phyloP scores from a whole-genome alignment of 208 protist genomes.

The Trypanosoma scelopori region DNA sequence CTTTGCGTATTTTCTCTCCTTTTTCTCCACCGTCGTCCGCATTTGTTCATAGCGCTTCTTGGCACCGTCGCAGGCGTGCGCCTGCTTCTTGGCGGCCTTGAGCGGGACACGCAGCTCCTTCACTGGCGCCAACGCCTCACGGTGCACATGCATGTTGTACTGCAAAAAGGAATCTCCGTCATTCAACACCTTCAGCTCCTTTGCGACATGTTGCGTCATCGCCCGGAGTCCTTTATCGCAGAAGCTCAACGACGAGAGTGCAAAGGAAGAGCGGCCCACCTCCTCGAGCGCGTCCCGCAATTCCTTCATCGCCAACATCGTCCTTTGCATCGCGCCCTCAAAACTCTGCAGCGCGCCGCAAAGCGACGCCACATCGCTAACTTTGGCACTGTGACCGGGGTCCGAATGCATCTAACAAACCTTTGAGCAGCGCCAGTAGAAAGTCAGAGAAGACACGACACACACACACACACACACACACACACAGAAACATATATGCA shows the following conservation, averaged over 20 bases:
- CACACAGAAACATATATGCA: not conserved
- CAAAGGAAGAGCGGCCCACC: constrained; percentile 46
- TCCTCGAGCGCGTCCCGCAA: constrained; percentile 44
- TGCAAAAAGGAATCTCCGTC: constrained; percentile 46
- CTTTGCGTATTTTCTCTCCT: constrained; percentile 42
- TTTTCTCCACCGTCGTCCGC: constrained; percentile 42
- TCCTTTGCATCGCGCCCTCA: constrained; percentile 40
- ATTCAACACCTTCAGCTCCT: constrained; percentile 42
- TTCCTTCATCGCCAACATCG: constrained; percentile 68
- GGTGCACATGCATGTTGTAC: constrained; percentile 56
- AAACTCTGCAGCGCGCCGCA: constrained; percentile 37
- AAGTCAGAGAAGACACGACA: not conserved
- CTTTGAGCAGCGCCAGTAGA: not conserved
- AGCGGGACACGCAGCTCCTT: constrained; percentile 31
- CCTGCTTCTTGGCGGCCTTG: constrained; percentile 29
- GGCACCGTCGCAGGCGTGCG: constrained; percentile 22
- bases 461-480: not conserved
- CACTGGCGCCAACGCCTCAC: constrained; percentile 46
- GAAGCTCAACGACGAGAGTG: constrained; percentile 51
- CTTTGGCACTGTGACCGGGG: constrained; percentile 33
- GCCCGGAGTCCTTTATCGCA: constrained; percentile 27
- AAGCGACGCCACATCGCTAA: constrained; percentile 35
- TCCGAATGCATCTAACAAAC: constrained; percentile 34
- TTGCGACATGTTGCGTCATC: constrained; percentile 39
- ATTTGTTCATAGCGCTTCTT: constrained; percentile 30